Percentiles rank a stretch among this genome's conserved stretches.
Conservation (phyloP, 2,329 filamentous ascomycete species). For the Microcyclospora tardicrescens region DNA sequence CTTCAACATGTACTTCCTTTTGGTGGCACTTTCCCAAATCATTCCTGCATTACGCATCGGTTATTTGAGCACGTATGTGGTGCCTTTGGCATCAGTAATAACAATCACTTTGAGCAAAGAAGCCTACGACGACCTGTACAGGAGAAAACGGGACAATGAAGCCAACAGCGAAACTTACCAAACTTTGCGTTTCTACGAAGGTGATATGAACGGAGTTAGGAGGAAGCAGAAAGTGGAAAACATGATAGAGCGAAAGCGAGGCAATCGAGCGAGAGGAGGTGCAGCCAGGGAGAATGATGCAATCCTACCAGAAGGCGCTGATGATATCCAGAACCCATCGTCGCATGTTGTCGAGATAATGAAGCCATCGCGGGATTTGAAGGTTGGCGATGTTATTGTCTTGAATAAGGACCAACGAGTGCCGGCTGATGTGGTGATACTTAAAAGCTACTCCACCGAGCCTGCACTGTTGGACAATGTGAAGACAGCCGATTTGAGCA, state of each 20-base stretch:
- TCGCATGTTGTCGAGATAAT: conserved; percentile 46
- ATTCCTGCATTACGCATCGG: conserved; percentile 84
- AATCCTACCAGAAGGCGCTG: conserved; percentile 54
- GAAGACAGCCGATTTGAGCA: conserved; percentile 23
- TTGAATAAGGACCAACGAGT: conserved; percentile 84
- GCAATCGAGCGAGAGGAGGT: conserved; percentile 19
- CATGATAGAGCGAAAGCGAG: conserved; percentile 20
- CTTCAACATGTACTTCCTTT: conserved; percentile 97
- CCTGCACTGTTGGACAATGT: conserved; percentile 23
- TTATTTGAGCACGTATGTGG: conserved; percentile 88
- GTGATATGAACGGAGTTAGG: conserved; percentile 11
- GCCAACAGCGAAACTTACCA: conserved; percentile 86
- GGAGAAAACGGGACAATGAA: conserved; percentile 76
- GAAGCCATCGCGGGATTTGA: conserved; percentile 76
- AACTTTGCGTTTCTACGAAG: conserved; percentile 50
- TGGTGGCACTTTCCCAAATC: conserved; percentile 86
- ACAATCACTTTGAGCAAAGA: conserved; percentile 90
- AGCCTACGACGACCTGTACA: conserved; percentile 80
- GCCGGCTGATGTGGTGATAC: conserved; percentile 83
- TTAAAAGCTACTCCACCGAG: conserved; percentile 65
- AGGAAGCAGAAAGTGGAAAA: conserved; percentile 20
- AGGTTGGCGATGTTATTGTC: conserved; percentile 91
- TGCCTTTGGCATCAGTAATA: conserved; percentile 81
- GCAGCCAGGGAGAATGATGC: conserved; percentile 21
- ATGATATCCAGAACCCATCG: conserved; percentile 34